Percentiles rank a stretch among this genome's conserved stretches.
Conservation (phyloP, 2,329 filamentous ascomycete genomes). For the Colletotrichum eleusines region DNA sequence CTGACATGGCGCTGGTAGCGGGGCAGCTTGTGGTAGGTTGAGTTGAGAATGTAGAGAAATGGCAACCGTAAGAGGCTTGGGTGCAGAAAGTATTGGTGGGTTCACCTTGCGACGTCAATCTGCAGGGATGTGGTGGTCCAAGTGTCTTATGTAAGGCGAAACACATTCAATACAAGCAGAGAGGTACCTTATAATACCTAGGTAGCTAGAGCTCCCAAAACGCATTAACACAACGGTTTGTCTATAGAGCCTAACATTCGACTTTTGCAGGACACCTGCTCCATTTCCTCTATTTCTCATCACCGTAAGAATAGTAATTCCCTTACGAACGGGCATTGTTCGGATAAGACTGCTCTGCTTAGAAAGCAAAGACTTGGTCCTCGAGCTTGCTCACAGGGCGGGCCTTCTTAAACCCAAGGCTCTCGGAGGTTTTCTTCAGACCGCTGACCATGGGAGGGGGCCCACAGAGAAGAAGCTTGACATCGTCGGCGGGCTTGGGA, state of each 20-base stretch:
- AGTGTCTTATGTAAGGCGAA: conserved; percentile 31
- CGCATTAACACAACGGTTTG: conserved; percentile 9
- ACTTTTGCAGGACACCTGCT: background rate
- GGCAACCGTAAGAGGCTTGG: conserved; percentile 2
- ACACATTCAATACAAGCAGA: background rate
- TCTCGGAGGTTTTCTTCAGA: conserved; percentile 95
- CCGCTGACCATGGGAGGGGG: conserved; percentile 97
- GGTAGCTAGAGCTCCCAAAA: background rate
- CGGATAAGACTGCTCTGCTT: conserved; percentile 41
- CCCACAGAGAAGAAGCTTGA: conserved; percentile 95
- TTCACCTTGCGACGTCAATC: conserved; percentile 38
- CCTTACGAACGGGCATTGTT: background rate
- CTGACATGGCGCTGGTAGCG: conserved; percentile 31
- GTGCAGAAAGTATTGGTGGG: conserved; percentile 15
- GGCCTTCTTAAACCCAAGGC: conserved; percentile 91
- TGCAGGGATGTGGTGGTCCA: conserved; percentile 24
- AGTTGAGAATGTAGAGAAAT: background rate
- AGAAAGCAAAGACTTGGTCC: conserved; percentile 97
- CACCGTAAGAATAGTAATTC: background rate
- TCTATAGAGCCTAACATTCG: background rate
- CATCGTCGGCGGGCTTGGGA: conserved; percentile 84
- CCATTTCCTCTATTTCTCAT: conserved; percentile 5
- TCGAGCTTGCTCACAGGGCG: conserved; percentile 96
- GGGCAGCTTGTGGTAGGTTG: background rate
- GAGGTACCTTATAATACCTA: background rate